Evolutionary conservation across 805 yeast species (phyloP), one percentile per base, ranked within the genome.

Genomic region (Kuraishia hungarica): DNA sequence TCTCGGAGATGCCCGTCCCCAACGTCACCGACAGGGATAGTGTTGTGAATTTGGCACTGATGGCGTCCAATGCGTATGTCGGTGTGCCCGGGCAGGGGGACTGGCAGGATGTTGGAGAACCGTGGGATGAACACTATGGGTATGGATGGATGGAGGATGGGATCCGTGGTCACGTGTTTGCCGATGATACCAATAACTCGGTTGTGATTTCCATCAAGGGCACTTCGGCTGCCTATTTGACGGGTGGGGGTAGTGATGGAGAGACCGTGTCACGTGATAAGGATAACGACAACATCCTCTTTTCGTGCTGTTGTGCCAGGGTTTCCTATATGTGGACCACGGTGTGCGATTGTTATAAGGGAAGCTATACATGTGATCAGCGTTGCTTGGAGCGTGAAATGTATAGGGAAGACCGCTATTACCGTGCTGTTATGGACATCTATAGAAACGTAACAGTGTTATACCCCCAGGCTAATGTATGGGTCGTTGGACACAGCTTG

Each of bases 281-380:
- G 67, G 69, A 78, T 28, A 94, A 93, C 67, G 98, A 94, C 67
- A 94, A 94, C 64, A 65, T 93, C 56, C 71, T 94, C 39, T 94
- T 94, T 67, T 88, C 96, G 11, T 94, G 99, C 68, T 94, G 99
- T 68, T 94, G 99, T 72, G 98, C 97, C 0, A 78, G 97, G 46
- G 86, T 93, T 1, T 82, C 94, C 46, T 91, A 90, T 60, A 70
- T 89, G 69, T 94, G 98, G 99, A 82, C 86, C 7, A 87, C 97
- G 0, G 98, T 91, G 1, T 94, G 99, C 71, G 97, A 91, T 68
- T 94, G 99, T 67, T 93, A 86, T 65, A 81, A 83, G 58, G 82
- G 80, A 53, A 80, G 96, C 0, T 89, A 89, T 68, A 88, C 93
- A 0, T 94, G 99, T 70, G 86, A 91, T 68, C 94, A 90, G 68